Conservation (phyloP, 164 flowering plant species). For the Vitis rupestris region DNA sequence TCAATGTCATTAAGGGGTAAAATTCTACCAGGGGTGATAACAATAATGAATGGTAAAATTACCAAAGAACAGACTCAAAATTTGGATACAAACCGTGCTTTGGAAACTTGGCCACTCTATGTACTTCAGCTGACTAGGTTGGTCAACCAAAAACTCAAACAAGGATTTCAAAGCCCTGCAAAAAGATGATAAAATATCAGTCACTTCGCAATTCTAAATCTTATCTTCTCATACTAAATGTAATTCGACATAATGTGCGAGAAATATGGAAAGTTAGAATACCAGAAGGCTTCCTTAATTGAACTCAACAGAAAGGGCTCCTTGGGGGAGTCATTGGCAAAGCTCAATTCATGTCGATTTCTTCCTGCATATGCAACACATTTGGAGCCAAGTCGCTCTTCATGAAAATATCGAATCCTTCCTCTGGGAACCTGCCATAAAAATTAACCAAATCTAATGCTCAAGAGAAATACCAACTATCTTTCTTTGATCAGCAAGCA, state of each 20-base stretch:
- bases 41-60: background rate
- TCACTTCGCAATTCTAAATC: background rate
- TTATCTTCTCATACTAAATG: background rate
- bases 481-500: background rate
- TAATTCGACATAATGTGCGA: too few species aligned
- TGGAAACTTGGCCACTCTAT: slow-evolving; percentile 89
- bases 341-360: slow-evolving; percentile 23
- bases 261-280: background rate
- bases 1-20: background rate
- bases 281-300: slow-evolving; percentile 40
- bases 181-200: slow-evolving; percentile 1
- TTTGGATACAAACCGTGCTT: slow-evolving; percentile 62
- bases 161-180: slow-evolving; percentile 56
- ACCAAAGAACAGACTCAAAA: background rate
- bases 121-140: slow-evolving; percentile 82
- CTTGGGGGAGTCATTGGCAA: slow-evolving; percentile 21
- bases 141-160: slow-evolving; percentile 61
- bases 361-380: slow-evolving; percentile 25
- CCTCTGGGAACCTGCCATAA: slow-evolving; percentile 21
- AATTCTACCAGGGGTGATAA: background rate
- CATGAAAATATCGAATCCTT: background rate
- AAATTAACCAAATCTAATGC: background rate
- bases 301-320: slow-evolving; percentile 44
- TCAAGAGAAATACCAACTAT: too few species aligned
- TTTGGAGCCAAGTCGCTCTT: slow-evolving; percentile 2